phyloP scores from a whole-genome alignment of 176 grass and related monocot genomes.

The Hordeum marinum region DNA sequence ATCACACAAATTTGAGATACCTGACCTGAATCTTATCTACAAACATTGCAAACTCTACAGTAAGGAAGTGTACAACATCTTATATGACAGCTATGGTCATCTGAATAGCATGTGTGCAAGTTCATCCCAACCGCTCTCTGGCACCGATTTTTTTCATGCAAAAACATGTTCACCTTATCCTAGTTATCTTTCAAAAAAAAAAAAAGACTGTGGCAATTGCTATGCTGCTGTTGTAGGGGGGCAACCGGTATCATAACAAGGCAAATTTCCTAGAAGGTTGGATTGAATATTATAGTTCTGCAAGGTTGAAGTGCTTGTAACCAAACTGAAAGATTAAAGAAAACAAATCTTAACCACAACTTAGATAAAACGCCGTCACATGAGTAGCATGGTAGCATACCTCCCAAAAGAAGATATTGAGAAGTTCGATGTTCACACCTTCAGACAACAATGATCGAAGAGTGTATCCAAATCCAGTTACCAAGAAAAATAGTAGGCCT shows the following conservation, averaged over 20 bases:
- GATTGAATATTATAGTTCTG: not conserved
- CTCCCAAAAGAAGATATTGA: slow-evolving; percentile 8
- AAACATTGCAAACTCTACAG: not conserved
- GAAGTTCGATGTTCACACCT: not conserved
- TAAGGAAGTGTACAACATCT: not conserved
- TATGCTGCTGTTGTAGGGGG: not conserved
- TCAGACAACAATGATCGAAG: not conserved
- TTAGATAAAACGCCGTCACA: not conserved
- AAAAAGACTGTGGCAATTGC: not conserved
- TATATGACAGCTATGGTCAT: slow-evolving; percentile 5
- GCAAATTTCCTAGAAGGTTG: not conserved
- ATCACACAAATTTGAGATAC: not conserved
- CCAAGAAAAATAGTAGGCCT: slow-evolving; percentile 5
- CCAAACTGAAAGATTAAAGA: not conserved
- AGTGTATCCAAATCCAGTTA: slow-evolving; percentile 6
- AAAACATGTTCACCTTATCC: not conserved
- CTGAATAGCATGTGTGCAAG: not conserved
- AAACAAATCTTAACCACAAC: not conserved
- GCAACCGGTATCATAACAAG: not conserved
- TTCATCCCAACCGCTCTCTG: slow-evolving; percentile 1
- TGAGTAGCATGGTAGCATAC: slow-evolving; percentile 20
- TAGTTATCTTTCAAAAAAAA: not conserved
- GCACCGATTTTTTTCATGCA: not conserved
- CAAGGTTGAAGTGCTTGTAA: not conserved
- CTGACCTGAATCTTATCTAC: not conserved